Evolutionary conservation across 2,329 filamentous ascomycete genomes (phyloP).

Genomic region (Aspergillus udagawae): DNA sequence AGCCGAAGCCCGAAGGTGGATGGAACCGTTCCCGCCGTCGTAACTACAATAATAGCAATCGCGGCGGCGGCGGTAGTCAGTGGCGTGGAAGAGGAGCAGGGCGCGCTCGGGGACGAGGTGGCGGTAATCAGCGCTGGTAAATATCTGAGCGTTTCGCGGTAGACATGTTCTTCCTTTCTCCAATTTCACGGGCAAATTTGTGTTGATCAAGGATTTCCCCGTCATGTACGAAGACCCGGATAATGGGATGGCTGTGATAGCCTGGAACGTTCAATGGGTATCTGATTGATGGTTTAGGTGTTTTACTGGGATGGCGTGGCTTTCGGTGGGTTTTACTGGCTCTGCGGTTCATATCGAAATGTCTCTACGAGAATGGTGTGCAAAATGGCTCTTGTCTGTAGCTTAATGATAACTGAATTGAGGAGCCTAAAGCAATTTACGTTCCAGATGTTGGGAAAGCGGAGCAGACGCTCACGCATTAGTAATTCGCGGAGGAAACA

Average conservation of each 20-base stretch:
- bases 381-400: neutral
- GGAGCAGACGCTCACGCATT: no score
- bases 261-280: neutral
- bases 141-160: neutral
- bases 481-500: no score
- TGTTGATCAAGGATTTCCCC: neutral
- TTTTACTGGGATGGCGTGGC: neutral
- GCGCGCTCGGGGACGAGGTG: neutral
- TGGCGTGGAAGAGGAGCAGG: neutral
- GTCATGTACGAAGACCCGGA: neutral
- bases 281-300: neutral
- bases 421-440: neutral
- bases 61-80: neutral
- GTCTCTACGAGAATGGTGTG: neutral
- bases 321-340: neutral
- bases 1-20: conserved; percentile 16
- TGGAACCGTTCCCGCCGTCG: conserved; percentile 12
- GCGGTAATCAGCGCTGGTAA: neutral
- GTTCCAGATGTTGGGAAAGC: neutral
- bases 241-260: neutral
- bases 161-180: neutral
- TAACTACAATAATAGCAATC: conserved; percentile 6
- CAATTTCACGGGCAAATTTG: neutral
- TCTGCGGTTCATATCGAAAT: neutral
- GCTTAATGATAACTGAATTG: neutral